Evolutionary conservation across 345 rosid genomes (phyloP).

Genomic region (Camelina laxa): DNA sequence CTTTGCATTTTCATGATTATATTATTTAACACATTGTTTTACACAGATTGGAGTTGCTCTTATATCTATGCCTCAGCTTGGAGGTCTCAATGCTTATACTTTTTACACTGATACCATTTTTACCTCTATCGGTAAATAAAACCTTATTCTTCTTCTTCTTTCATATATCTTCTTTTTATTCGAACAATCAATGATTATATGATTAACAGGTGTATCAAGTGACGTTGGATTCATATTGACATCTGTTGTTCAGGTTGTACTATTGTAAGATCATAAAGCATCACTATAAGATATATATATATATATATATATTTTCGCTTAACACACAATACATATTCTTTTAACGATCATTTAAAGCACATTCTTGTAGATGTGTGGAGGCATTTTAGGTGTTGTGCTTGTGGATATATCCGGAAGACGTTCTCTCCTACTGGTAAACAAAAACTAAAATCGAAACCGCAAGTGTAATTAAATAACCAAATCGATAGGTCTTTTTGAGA

Average conservation of each 20-base stretch:
- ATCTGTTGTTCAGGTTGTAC: constrained; percentile 76
- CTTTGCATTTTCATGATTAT: constrained; percentile 10
- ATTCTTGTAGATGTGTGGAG: constrained; percentile 66
- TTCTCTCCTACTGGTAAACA: constrained; percentile 71
- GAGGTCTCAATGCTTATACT: constrained; percentile 64
- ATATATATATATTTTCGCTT: too few relatives aligned
- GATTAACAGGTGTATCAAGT: constrained; percentile 70
- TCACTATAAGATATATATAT: not conserved
- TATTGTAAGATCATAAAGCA: not conserved
- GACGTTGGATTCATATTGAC: constrained; percentile 69
- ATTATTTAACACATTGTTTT: not conserved
- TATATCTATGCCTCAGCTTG: constrained; percentile 82
- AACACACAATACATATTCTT: not conserved
- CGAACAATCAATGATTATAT: not conserved
- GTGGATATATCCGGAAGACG: constrained; percentile 81
- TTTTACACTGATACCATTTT: constrained; percentile 64
- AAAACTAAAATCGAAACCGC: not conserved
- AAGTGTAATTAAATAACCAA: not conserved
- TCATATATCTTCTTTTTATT: not conserved
- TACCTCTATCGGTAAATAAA: constrained; percentile 54
- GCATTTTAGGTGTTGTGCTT: constrained; percentile 63
- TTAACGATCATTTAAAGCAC: not conserved
- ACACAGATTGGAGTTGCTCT: constrained; percentile 68
- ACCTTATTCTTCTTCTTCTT: not conserved
- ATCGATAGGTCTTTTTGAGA: not conserved